Percentiles rank a stretch among this genome's conserved stretches.
These are phyloP conservation scores for Trichoderma parareesei DNA, from an alignment of 495 filamentous ascomycete species.

Conservation along the genomic window DNA sequence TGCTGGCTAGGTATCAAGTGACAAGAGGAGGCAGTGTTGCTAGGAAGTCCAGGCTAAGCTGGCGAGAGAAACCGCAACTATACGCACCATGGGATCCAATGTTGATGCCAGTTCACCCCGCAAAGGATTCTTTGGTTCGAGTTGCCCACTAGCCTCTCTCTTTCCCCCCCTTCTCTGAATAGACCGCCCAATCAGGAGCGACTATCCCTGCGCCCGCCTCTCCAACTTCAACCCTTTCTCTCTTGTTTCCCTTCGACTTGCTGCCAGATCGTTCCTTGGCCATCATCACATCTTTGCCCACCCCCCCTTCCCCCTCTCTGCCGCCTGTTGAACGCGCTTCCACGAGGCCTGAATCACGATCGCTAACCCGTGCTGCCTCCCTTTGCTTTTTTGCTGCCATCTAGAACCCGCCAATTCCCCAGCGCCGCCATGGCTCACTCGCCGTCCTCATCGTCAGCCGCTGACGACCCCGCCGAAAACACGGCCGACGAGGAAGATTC, in stretches of 20 bases:
- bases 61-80: background rate
- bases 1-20: background rate
- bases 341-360: background rate
- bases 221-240: constrained; percentile 6
- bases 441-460: constrained; percentile 68
- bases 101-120: constrained; percentile 3
- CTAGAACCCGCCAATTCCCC: constrained; percentile 21
- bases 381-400: constrained; percentile 10
- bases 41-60: no score
- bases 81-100: background rate
- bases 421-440: constrained; percentile 53
- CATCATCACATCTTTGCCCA: background rate
- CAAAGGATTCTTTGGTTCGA: background rate
- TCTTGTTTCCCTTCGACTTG: background rate
- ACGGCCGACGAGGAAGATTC: constrained; percentile 98
- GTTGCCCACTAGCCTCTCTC: background rate
- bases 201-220: background rate
- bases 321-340: background rate
- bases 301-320: background rate
- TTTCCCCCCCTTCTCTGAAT: background rate
- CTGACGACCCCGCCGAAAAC: constrained; percentile 78
- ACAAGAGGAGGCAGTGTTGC: no score
- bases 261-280: background rate
- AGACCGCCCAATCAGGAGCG: constrained; percentile 2
- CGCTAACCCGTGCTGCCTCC: constrained; percentile 7